Base-by-base conservation (phyloP, 2,329 filamentous ascomycete species). In the Colletotrichum musae region DNA sequence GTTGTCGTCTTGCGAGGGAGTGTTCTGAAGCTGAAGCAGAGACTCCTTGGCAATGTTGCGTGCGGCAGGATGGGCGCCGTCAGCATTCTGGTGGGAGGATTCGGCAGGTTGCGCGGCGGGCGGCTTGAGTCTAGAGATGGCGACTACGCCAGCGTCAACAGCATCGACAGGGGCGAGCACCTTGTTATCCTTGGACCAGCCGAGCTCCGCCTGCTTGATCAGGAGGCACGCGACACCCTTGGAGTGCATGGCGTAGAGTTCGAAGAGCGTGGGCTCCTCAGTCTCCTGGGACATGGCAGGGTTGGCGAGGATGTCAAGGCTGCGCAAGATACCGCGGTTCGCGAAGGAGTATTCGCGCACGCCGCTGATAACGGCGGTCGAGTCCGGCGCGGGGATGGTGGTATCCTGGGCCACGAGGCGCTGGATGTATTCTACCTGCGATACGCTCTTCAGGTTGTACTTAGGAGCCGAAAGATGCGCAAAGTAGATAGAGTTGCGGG, bases 171-270 rank as follows among this genome's bases (percentile, higher is more conserved):
- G 87, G 62, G 91, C 85, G 47, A 97, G 85, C 61, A 97, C 93
- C 84, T 97, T 97, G 81, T 94, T 95, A 71, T 98, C 94, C 74
- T 90, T 89, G 74, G 92, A 92, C 95, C 95, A 98, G 36, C 97
- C 96, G 57, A 99, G 86, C 80, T 98, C 95, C 59, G 91, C 89
- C 78, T 95, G 94, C 79, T 93, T 95, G 78, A 99, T 90, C 72
- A 91, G 91, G 61, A 98, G 80, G 75, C 93, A 95, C 18, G 95
- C 95, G n/a, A 98, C 94, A 70, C 96, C 96, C 82, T 94, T 97
- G 12, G 96, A 98, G 80, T 99, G 95, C 92, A 98, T 97, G 39
- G 94, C 93, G 78, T 99, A 99, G 10, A 99, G 87, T 83, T 99
- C 96, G 76, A 99, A 98, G 15, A 98, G 83, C 0, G 92, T 90